phyloP scores from a whole-genome alignment of 257 asterid species.

The Rauvolfia tetraphylla region DNA sequence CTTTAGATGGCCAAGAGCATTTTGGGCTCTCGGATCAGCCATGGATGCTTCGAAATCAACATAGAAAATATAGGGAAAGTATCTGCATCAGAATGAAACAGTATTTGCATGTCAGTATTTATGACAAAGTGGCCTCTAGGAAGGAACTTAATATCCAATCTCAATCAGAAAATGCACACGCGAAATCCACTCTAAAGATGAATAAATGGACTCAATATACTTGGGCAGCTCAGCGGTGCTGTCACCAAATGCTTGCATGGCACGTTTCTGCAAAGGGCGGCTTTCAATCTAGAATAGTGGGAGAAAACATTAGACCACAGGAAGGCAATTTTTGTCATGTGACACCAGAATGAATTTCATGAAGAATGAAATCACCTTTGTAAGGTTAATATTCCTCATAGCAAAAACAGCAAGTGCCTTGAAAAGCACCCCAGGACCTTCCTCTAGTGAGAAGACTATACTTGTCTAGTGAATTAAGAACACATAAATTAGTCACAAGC shows the following conservation, averaged over 20 bases:
- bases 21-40: conserved; percentile 98
- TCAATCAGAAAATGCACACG: not conserved
- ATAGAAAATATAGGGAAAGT: conserved; percentile 93
- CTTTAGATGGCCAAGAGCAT: conserved; percentile 91
- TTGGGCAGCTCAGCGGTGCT: conserved; percentile 53
- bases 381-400: conserved; percentile 86
- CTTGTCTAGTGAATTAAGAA: conserved; percentile 62
- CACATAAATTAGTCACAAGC: conserved; percentile 1
- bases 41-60: conserved; percentile 99
- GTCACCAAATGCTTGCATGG: conserved; percentile 59
- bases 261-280: conserved; percentile 88
- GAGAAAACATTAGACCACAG: not conserved
- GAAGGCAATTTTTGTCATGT: not conserved
- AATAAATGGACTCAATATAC: conserved; percentile 37
- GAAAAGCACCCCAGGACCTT: conserved; percentile 98
- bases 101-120: not conserved
- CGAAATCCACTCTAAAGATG: not conserved
- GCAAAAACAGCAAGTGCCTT: conserved; percentile 98
- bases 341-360: not conserved
- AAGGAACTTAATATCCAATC: not conserved
- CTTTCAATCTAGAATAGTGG: conserved; percentile 74
- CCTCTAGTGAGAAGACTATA: conserved; percentile 97
- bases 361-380: conserved; percentile 54
- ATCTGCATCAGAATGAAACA: conserved; percentile 42
- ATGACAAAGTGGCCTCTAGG: not conserved